Percentiles rank a stretch among this genome's conserved stretches.
These are phyloP conservation scores for Thalassiosira mediterranea DNA, from an alignment of 352 stramenopile genomes.

Conservation along the genomic window DNA sequence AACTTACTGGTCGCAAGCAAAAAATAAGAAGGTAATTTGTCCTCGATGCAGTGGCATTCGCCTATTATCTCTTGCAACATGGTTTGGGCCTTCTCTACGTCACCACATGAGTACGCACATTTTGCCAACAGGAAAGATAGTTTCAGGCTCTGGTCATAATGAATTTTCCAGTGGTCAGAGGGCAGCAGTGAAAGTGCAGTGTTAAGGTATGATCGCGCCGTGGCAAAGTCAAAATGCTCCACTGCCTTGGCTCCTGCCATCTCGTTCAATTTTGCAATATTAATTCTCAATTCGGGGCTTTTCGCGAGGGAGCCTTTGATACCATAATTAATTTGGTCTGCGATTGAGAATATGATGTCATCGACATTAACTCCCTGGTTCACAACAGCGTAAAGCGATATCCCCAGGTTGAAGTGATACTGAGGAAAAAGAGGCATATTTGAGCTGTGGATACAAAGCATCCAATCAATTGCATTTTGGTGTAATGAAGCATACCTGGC, in stretches of 20 bases:
- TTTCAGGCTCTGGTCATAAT: background rate
- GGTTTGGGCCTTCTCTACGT: conserved; percentile 9
- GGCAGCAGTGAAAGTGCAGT: background rate
- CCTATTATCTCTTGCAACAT: conserved; percentile 9
- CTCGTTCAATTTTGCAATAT: conserved; percentile 8
- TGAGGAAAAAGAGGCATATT: background rate
- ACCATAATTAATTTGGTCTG: conserved; percentile 8
- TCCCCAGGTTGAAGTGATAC: conserved; percentile 35
- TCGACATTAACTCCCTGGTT: background rate
- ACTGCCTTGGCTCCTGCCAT: background rate
- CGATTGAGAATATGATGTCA: background rate
- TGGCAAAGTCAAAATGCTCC: conserved; percentile 7
- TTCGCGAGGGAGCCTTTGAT: background rate
- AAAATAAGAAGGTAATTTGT: background rate
- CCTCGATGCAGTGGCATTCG: background rate
- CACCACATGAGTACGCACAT: conserved; percentile 3
- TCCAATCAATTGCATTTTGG: background rate
- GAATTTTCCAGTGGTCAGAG: conserved; percentile 1
- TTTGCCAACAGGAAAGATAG: conserved; percentile 7
- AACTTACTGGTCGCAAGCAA: background rate
- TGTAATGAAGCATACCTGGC: conserved; percentile 3
- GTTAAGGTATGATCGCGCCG: conserved; percentile 6
- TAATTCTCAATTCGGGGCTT: background rate
- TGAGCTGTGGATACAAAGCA: background rate
- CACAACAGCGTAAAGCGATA: conserved; percentile 3